Evolutionary conservation across 2,329 filamentous ascomycete species (phyloP).

Genomic region (Hansfordia pulvinata): DNA sequence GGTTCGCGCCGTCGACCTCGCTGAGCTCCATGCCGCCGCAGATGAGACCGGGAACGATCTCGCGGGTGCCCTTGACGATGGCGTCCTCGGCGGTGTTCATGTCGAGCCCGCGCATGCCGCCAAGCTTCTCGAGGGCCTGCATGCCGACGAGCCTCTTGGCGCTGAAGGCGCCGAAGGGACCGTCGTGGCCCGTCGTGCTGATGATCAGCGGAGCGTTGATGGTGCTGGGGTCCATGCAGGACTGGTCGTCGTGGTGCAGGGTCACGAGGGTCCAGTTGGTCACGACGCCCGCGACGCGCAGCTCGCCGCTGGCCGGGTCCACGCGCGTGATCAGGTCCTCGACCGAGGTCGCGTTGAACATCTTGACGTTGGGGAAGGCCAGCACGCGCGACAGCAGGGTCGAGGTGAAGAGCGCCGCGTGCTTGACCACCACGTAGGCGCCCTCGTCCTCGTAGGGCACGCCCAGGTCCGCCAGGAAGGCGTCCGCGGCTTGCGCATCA

Average conservation of each 20-base stretch:
- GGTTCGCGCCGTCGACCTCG: conserved; percentile 81
- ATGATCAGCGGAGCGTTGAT: conserved; percentile 86
- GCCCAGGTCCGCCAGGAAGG: conserved; percentile 68
- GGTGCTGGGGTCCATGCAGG: conserved; percentile 95
- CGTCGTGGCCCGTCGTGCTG: conserved; percentile 84
- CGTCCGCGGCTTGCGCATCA: conserved; percentile 89
- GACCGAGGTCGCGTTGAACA: conserved; percentile 89
- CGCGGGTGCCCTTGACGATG: conserved; percentile 82
- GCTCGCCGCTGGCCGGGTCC: conserved; percentile 28
- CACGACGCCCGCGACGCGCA: conserved; percentile 78
- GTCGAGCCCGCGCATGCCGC: conserved; percentile 85
- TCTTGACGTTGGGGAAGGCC: conserved; percentile 79
- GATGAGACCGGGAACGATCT: conserved; percentile 77
- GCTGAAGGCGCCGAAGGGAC: conserved; percentile 78
- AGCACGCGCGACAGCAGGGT: conserved; percentile 77
- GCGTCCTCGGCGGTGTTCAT: conserved; percentile 88
- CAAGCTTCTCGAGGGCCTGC: conserved; percentile 69
- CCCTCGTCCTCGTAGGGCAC: conserved; percentile 82
- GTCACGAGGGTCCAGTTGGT: conserved; percentile 92
- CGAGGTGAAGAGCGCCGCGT: conserved; percentile 83
- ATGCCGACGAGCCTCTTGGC: conserved; percentile 87
- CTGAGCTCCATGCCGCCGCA: conserved; percentile 92
- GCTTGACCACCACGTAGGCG: conserved; percentile 83
- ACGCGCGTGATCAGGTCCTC: conserved; percentile 82
- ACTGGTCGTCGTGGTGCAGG: conserved; percentile 79